Base-by-base conservation (phyloP, 768 basidiomycete genomes). In the Galerina sulciceps region DNA sequence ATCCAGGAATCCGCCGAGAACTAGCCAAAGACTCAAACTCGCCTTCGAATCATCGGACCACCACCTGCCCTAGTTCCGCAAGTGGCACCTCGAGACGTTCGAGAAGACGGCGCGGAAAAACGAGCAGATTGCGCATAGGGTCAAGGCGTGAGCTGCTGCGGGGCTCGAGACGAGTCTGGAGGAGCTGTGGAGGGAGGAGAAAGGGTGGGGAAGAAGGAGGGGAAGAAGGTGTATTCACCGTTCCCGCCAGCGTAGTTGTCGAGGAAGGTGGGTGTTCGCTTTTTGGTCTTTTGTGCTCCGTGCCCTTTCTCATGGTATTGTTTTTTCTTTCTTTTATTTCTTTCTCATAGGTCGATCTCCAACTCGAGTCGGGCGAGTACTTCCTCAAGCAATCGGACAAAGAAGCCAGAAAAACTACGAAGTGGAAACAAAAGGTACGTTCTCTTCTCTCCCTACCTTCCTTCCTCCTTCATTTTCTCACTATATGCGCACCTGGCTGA, bases 61-160 rank as follows among this genome's bases (percentile, higher is more conserved):
- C 14, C 99, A 99, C 81, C 80, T 99, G 13, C 97, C 97, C n/a
- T 86, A 94, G 71, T 99, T 99, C 86, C 86, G 96, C 53, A 96
- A 91, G 74, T 84, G 86, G 17, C 94, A 98, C 67, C 84, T 98
- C 65, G 95, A 87, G 67, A 98, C 94, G 0, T 93, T 94, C 2
- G 93, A 98, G 71, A 96, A 96, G 82, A 96, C 94, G 0, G 83
- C 85, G 10, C 89, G 87, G 78, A n/a, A 97, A 81, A 93, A 96
- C 65, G 91, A 91, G 50, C 81, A 74, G 47, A 56, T 88, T 14
- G 77, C 81, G 18, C 72, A 81, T 37, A 89, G 88, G 70, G 80
- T 83, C 26, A 85, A 83, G 63, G 87, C 87, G 14, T 82, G 87
- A 47, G 78, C 81, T 61, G 85, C 83, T 48, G 91, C 87, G n/a